phyloP scores from a whole-genome alignment of 2,329 filamentous ascomycete genomes.

The Cercospora beticola region DNA sequence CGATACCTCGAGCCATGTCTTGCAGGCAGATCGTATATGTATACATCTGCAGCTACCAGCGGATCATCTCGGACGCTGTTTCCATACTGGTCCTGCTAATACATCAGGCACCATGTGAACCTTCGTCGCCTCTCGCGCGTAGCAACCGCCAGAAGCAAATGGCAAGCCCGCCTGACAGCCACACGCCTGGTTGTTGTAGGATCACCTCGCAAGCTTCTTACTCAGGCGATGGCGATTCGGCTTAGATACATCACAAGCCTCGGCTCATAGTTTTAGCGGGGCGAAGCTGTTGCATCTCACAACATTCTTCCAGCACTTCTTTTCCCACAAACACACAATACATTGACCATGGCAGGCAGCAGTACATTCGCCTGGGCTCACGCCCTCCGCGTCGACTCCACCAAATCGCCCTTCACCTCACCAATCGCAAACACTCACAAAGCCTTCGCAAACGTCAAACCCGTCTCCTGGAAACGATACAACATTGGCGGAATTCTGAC shows the following conservation, averaged over 20 bases:
- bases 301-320: not conserved
- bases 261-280: constrained; percentile 1
- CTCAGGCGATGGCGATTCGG: not conserved
- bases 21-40: not conserved
- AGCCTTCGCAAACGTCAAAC: constrained; percentile 33
- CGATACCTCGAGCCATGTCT: no score
- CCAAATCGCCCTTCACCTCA: constrained; percentile 35
- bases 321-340: not conserved
- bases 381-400: constrained; percentile 35
- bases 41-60: not conserved
- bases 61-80: not conserved
- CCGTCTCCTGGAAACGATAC: constrained; percentile 64
- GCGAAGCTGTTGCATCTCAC: not conserved
- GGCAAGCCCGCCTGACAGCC: not conserved
- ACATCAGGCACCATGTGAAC: not conserved
- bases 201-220: not conserved
- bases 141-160: not conserved
- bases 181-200: not conserved
- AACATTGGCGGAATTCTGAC: constrained; percentile 76
- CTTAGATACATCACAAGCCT: not conserved
- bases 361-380: constrained; percentile 37
- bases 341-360: constrained; percentile 27
- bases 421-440: constrained; percentile 34
- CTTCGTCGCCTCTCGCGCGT: not conserved
- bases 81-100: not conserved